Base-by-base conservation (phyloP, 2,329 filamentous ascomycete genomes). In the Gaeumannomyces tritici region DNA sequence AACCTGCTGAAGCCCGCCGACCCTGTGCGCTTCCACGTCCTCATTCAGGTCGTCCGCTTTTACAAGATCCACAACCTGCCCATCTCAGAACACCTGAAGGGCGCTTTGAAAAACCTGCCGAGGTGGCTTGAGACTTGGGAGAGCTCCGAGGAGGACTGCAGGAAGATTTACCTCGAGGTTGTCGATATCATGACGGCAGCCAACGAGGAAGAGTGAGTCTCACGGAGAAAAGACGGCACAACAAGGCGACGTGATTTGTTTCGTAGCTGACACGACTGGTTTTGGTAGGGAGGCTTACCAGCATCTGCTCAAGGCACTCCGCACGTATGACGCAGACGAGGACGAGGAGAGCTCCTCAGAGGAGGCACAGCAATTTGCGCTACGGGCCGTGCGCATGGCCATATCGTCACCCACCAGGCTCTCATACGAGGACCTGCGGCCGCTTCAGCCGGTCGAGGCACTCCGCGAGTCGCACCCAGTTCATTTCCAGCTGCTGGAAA, bases 401-500 rank as follows among this genome's bases (percentile, higher is more conserved):
- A 77, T 86, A 62, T 72, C 79, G 63, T 80, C 82, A 64, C 78
- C 74, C 67, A 78, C 76, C 61, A 79, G 83, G 73, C 90, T 87
- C 77, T 83, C 86, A 73, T 92, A 91, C 80, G 85, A 89, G 74
- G 92, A 93, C 63, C 85, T 97, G 60, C 88, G 91, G 68, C 89
- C 86, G 65, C 88, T 96, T 69, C 83, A 90, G 72, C 88, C 89
- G 67, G 86, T 99, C 66, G 92, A 97, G 77, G 89, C 90, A 21
- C 87, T 99, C 60, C 86, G 87, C 73, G 89, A 93, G 71, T 90
- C 90, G 61, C 90, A 97, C 72, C 85, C 90, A 64, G 82, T 89
- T 67, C 91, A 93, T 77, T 93, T 90, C 70, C 91, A 98, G 77
- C 85, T 99, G 51, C 89, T 99, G 63, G 93, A 97, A 71, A 91